These are phyloP conservation scores for Xylaria multiplex DNA, from an alignment of 2,329 filamentous ascomycete genomes.

Conservation along the genomic window DNA sequence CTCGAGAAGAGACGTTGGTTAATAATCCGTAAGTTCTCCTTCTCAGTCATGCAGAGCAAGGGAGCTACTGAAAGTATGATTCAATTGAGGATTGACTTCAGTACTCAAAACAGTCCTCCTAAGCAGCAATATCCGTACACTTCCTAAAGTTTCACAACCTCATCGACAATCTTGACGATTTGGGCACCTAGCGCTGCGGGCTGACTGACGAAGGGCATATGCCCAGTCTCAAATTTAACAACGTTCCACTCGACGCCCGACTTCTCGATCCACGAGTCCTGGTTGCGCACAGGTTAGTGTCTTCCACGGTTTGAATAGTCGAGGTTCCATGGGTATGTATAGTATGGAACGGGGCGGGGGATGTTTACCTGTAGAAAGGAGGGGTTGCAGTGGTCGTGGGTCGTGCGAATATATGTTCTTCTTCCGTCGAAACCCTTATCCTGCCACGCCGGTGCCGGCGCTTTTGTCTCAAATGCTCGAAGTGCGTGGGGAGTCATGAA, in stretches of 20 bases:
- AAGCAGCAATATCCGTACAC: not conserved
- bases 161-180: constrained; percentile 34
- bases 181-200: constrained; percentile 37
- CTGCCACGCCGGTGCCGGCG: constrained; percentile 39
- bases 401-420: constrained; percentile 39
- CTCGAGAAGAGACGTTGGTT: no score
- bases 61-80: not conserved
- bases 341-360: not conserved
- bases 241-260: constrained; percentile 43
- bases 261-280: constrained; percentile 42
- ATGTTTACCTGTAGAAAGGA: constrained; percentile 29
- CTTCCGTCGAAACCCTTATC: constrained; percentile 38
- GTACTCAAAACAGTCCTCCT: not conserved
- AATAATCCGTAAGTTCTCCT: no score
- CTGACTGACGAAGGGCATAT: constrained; percentile 45
- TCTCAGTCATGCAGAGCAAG: no score
- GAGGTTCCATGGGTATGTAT: not conserved
- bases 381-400: constrained; percentile 41
- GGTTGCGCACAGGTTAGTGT: not conserved
- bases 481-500: constrained; percentile 37
- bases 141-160: constrained; percentile 18
- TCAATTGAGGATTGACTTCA: not conserved
- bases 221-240: constrained; percentile 41
- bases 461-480: constrained; percentile 34
- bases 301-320: not conserved